phyloP scores from a whole-genome alignment of 306 rosid species.

The Pyrus pyrifolia region DNA sequence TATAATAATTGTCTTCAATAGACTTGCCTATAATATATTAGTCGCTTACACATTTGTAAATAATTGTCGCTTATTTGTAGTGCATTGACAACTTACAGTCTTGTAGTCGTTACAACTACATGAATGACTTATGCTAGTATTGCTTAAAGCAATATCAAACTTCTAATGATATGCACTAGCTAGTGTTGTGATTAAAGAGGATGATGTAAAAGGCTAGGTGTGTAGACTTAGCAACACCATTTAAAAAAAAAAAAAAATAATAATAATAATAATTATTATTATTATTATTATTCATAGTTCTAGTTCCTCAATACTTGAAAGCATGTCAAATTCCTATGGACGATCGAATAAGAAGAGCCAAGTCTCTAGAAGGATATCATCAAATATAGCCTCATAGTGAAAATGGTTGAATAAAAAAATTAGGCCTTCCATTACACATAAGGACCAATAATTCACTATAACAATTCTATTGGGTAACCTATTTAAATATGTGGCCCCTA shows the following conservation, averaged over 20 bases:
- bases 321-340: neutral
- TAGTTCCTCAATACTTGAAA: neutral
- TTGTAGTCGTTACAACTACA: too few species aligned
- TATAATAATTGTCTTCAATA: neutral
- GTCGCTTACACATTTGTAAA: neutral
- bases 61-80: neutral
- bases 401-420: neutral
- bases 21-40: neutral
- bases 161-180: too few species aligned
- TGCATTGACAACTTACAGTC: accelerated
- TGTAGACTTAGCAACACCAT: neutral
- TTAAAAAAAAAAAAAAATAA: too few species aligned
- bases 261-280: too few species aligned
- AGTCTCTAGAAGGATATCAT: neutral
- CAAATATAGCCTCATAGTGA: neutral
- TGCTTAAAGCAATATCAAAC: neutral
- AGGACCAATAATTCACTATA: neutral
- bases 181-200: neutral
- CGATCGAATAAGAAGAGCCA: neutral
- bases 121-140: neutral
- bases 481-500: neutral
- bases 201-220: neutral
- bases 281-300: neutral
- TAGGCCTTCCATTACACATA: neutral
- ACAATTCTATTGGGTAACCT: neutral